These are phyloP conservation scores for Hebeloma cylindrosporum DNA, from an alignment of 768 basidiomycete genomes.

Conservation along the genomic window DNA sequence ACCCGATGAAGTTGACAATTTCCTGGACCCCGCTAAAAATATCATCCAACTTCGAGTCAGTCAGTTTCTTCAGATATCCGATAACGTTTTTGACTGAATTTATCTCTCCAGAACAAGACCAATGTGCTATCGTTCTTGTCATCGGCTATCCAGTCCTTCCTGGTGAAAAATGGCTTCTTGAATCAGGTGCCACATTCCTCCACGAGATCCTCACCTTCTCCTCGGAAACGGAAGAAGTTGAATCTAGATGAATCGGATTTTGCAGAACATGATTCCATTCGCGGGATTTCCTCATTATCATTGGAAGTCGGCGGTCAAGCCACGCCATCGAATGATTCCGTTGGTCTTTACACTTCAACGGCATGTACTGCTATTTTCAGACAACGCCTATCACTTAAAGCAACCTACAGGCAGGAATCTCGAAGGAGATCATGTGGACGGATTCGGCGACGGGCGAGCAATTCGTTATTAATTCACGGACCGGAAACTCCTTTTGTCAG, in stretches of 20 bases:
- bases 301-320: constrained; percentile 17
- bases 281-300: constrained; percentile 16
- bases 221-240: constrained; percentile 54
- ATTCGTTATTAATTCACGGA: constrained; percentile 64
- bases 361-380: constrained; percentile 18
- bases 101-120: constrained; percentile 57
- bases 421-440: constrained; percentile 50
- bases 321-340: constrained; percentile 4
- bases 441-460: constrained; percentile 61
- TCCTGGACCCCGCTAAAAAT: constrained; percentile 76
- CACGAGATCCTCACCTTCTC: constrained; percentile 31
- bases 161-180: constrained; percentile 62
- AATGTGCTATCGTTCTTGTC: constrained; percentile 56
- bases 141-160: constrained; percentile 58
- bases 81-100: constrained; percentile 8
- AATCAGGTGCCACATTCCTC: constrained; percentile 17
- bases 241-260: constrained; percentile 36
- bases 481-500: constrained; percentile 62
- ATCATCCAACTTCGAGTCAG: constrained; percentile 67
- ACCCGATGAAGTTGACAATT: constrained; percentile 67
- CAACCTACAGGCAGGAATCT: constrained; percentile 22
- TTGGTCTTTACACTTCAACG: constrained; percentile 19
- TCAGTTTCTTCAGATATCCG: constrained; percentile 9
- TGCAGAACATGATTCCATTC: constrained; percentile 28
- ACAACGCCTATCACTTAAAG: constrained; percentile 10